phyloP scores from a whole-genome alignment of 2,329 filamentous ascomycete genomes.

The Davidsoniella neocaledoniae region DNA sequence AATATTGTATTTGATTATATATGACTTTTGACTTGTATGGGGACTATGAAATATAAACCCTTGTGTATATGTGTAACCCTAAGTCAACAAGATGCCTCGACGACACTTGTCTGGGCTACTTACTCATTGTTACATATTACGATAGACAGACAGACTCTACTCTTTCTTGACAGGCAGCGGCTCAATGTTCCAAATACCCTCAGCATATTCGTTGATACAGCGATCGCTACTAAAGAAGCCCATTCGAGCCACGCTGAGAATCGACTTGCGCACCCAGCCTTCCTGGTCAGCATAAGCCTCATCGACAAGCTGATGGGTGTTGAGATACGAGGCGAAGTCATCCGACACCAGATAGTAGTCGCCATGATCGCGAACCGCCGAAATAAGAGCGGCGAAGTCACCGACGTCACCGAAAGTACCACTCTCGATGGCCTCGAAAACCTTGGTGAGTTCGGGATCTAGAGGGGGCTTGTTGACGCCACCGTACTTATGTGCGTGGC shows the following conservation, averaged over 20 bases:
- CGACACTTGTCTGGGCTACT: too few relatives aligned
- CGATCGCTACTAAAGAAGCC: slow-evolving; percentile 93
- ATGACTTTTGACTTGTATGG: too few relatives aligned
- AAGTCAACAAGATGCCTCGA: too few relatives aligned
- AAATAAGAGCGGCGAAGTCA: slow-evolving; percentile 68
- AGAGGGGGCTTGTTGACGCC: slow-evolving; percentile 37
- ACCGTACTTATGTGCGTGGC: slow-evolving; percentile 75
- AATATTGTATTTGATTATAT: too few relatives aligned
- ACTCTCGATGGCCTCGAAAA: slow-evolving; percentile 68
- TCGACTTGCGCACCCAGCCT: slow-evolving; percentile 80
- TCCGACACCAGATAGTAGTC: slow-evolving; percentile 97
- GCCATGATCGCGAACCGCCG: slow-evolving; percentile 76
- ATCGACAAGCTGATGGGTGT: slow-evolving; percentile 82
- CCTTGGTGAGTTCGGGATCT: slow-evolving; percentile 58
- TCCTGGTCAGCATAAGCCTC: slow-evolving; percentile 84
- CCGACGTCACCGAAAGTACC: slow-evolving; percentile 66
- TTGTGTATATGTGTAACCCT: too few relatives aligned
- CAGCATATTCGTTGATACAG: slow-evolving; percentile 94
- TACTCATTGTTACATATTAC: too few relatives aligned
- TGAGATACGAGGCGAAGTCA: slow-evolving; percentile 88
- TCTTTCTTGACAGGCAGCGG: slow-evolving; percentile 31
- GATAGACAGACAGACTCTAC: too few relatives aligned
- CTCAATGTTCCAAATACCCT: slow-evolving; percentile 94
- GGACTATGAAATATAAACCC: too few relatives aligned
- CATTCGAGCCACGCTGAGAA: slow-evolving; percentile 80